Evolutionary conservation across 495 filamentous ascomycete species (phyloP), one percentile per base, ranked within the genome.

Genomic region (Penicillium cosmopolitanum): DNA sequence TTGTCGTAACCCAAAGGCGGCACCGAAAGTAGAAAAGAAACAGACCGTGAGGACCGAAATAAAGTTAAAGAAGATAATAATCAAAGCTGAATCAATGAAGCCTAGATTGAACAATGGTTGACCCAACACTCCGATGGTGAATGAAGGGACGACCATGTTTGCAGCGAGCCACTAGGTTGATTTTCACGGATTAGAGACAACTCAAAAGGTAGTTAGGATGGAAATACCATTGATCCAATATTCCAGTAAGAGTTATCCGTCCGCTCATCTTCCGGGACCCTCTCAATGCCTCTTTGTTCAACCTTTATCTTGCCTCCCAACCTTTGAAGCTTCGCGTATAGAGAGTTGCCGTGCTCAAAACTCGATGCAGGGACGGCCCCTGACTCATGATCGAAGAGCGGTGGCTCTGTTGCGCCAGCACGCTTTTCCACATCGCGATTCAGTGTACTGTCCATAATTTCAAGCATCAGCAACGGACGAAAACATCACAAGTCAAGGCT

Each of bases 251-350:
- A 70, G 33, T 63, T 77, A 7, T 80, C 75, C 0, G 73, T 82
- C 40, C 82, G 69, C 56, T 83, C 79, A 62, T 83, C 76, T 28
- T 56, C 73, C 60, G 38, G 78, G 67, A 53, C 79, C 61, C 38
- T 77, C 69, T 34, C 73, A 69, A 55, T 77, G 65, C 55, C 75
- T 71, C 33, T 70, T 58, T 43, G 76, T 74, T 68, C 68, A 4
- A 70, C 63, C 12, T 65, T 65, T 18, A 65, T 55, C 47, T 58
- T 58, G 11, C 58, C 58, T 13, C 54, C 58, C 5, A 65, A 34
- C 35, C 84, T 79, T 70, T 89, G 86, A 12, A 87, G 63, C 67
- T 80, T 88, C 19, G 86, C 87, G 63, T 81, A 85, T 34, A 76
- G 51, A 18, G 76, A 77, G 46, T 84, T 69, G 51, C 86, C 86